Base-by-base conservation (phyloP, 176 grass and related monocot species). In the Pontederia paniculata region DNA sequence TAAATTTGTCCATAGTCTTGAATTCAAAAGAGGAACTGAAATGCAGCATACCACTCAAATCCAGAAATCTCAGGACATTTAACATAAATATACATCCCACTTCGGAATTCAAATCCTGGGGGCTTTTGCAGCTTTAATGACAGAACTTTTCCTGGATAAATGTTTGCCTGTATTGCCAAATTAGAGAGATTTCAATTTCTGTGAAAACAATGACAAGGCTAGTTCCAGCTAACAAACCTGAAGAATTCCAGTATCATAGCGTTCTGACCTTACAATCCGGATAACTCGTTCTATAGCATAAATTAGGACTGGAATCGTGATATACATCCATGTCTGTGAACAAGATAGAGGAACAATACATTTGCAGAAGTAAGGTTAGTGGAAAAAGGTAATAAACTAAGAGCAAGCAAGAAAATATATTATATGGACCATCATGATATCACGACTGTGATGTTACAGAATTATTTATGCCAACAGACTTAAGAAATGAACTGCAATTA, bases 291-390 rank as follows among this genome's bases (percentile, higher is more conserved):
- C 85, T 55, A 73, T 73, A 10, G 74, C 19, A 50, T 83, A 83
- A 17, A 88, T 83, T 23, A 83, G 15, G 17, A 88, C 63, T 8
- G 85, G 80, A 64, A 88, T 50, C 1, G 66, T 68, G 17, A 88
- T 53, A 41, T 88, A 88, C 72, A 88, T 83, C 85, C 85, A 88
- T 44, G 85, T 88, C 85, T 88, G 62, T 17, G 42, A 62, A 50
- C 17, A 54, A 22, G 25, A 68, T 47, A 48, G 69, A 62, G 52
- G 28, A 18, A n/a, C 15, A 44, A 67, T 9, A 11, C 2, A 54
- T 67, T 50, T 42, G 16, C 14, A 18, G 47, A 17, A 47, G 14
- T 22, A 9, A 22, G 16, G 20, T 5, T 49, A 65, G 8, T 6
- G 19, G 17, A 3, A 14, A 25, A 14, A 28, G 10, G 10, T 22